Base-by-base conservation (phyloP, 352 stramenopile species). In the Phytophthora litchii region DNA sequence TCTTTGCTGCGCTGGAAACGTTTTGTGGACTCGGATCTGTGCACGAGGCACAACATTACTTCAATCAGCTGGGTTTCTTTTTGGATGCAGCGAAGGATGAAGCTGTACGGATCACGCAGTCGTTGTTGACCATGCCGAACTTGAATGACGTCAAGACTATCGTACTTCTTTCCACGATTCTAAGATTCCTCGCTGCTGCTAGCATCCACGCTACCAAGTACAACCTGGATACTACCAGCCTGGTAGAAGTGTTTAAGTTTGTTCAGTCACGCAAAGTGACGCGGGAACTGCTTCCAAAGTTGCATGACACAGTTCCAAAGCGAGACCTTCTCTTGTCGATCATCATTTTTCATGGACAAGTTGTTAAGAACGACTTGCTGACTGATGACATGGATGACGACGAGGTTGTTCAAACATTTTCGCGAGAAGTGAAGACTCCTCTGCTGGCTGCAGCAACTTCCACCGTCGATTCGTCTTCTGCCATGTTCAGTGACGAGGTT, bases 31-130 rank as follows among this genome's bases (percentile, higher is more conserved):
- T 86, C 0, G 69, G 54, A 40, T 48, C 36, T 5, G 36, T 83
- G 17, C 78, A 83, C 20, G 78, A 86, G 53, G 78, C 78, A 5
- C 78, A 88, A 43, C 74, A 84, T 45, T 87, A 83, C 51, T 85
- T 87, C 45, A 67, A 66, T 36, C 83, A 92, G 51, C 41, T 92
- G 9, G 63, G 54, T 0, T 79, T 79, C 53, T 92, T 88, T 51
- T 41, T 88, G 21, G 37, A 52, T 11, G 52, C 70, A 25, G 83
- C 80, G 0, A 77, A 62, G 16, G 49, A 58, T 9, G 62, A 66
- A 14, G 59, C 37, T 54, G 40, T 59, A 21, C 54, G 36, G 16
- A 35, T 31, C 12, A 62, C 63, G 8, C 23, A 9, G 27, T 58
- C 34, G 20, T 36, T 69, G 23, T 23, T 63, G 11, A 34, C 2